Base-by-base conservation (phyloP, 352 stramenopile species). In the Phytophthora chlamydospora region DNA sequence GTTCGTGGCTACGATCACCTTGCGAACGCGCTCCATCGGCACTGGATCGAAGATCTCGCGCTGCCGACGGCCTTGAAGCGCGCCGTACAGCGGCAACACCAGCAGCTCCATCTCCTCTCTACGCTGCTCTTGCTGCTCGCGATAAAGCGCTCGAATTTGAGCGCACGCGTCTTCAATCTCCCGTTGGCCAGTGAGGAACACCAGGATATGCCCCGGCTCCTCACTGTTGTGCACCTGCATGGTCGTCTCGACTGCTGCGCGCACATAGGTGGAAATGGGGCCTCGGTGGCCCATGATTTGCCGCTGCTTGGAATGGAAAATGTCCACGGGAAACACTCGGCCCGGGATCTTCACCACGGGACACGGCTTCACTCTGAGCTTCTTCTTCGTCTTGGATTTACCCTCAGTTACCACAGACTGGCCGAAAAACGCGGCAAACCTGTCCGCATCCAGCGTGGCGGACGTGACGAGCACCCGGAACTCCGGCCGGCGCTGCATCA, bases 381-480 rank as follows among this genome's bases (percentile, higher is more conserved):
- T 64, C 33, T 65, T 58, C 43, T 62, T 55, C 47, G 46, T 68
- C 36, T 17, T 38, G 9, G 3, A 24, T 39, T n/a, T n/a, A n/a
- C n/a, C n/a, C n/a, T n/a, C n/a, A n/a, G n/a, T n/a, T n/a, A n/a
- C n/a, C n/a, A n/a, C n/a, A n/a, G n/a, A n/a, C n/a, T 65, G 16
- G 4, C 67, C 61, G 52, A 98, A 98, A 63, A 98, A 98, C 3
- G 63, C 59, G 1, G 84, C 68, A 59, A 98, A 98, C 12, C 87
- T 73, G n/a, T 89, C 68, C 13, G 83, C 68, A 57, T 97, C 88
- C 21, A 98, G 69, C 41, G 95, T 98, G 5, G 95, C 95, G 1
- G 90, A 98, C 9, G 96, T 98, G 24, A 99, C 88, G 31, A 99
- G 86, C 39, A 99, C 78, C 12, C 93, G 94, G 40, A 99, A 83